These are phyloP conservation scores for Holtermanniella nyarrowii DNA, from an alignment of 768 basidiomycete species.

Conservation along the genomic window DNA sequence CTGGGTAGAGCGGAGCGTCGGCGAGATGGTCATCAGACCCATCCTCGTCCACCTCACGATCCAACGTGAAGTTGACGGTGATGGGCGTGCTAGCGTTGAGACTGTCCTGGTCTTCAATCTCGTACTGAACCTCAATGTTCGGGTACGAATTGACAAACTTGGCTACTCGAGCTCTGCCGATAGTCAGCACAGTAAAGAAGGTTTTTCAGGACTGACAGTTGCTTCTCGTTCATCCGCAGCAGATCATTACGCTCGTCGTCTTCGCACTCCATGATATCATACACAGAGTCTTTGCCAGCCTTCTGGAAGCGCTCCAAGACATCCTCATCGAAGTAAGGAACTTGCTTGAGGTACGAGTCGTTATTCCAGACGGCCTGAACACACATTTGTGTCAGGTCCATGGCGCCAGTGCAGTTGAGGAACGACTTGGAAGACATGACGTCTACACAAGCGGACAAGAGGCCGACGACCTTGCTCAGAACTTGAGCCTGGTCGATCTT, in stretches of 20 bases:
- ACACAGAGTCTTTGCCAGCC: conserved; percentile 74
- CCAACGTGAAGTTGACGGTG: conserved; percentile 63
- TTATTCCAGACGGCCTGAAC: conserved; percentile 97
- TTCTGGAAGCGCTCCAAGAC: conserved; percentile 77
- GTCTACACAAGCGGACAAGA: conserved; percentile 89
- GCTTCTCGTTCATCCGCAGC: conserved; percentile 68
- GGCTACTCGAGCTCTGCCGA: conserved; percentile 76
- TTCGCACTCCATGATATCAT: conserved; percentile 98
- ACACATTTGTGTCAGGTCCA: conserved; percentile 98
- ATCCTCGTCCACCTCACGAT: conserved; percentile 60
- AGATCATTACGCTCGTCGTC: conserved; percentile 74
- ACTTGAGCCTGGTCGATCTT: conserved; percentile 82
- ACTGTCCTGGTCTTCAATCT: conserved; percentile 69
- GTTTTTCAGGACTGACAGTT: conserved; percentile 56
- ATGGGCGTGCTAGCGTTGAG: conserved; percentile 81
- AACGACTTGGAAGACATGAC: conserved; percentile 97
- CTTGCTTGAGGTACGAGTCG: conserved; percentile 88
- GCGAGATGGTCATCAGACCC: conserved; percentile 65
- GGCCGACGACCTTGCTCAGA: conserved; percentile 77
- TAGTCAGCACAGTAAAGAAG: neutral
- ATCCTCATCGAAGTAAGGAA: conserved; percentile 89
- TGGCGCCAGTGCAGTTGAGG: conserved; percentile 86
- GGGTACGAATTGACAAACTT: conserved; percentile 94
- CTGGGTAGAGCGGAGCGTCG: conserved; percentile 88
- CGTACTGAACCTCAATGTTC: conserved; percentile 79